phyloP scores from a whole-genome alignment of 139 green algal genomes.

The Choricystis sp. region DNA sequence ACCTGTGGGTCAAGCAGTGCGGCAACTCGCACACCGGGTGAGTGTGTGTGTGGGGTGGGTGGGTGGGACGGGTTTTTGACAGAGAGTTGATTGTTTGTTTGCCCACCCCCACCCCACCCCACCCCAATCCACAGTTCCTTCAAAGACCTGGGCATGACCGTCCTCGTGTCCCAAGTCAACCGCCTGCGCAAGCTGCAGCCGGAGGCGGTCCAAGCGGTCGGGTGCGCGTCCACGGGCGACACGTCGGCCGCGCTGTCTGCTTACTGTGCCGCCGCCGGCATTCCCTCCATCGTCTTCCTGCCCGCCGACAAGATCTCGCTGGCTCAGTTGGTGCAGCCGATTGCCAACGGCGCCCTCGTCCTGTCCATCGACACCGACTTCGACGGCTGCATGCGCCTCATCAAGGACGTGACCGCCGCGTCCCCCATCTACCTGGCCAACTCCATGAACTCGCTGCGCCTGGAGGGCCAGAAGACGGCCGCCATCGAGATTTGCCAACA shows the following conservation, averaged over 20 bases:
- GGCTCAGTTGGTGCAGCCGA: conserved; percentile 97
- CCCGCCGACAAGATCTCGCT: conserved; percentile 95
- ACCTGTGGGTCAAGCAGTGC: conserved; percentile 99
- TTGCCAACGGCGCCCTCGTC: conserved; percentile 96
- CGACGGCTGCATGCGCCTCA: conserved; percentile 98
- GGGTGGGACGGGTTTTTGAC: not conserved
- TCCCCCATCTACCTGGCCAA: conserved; percentile 99
- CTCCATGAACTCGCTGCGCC: conserved; percentile 92
- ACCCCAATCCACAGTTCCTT: too few relatives aligned
- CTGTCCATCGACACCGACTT: conserved; percentile 99
- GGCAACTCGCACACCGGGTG: conserved; percentile 91
- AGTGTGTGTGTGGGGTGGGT: too few relatives aligned
- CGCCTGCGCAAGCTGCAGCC: conserved; percentile 71
- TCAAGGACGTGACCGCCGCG: conserved; percentile 73
- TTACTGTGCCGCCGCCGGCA: conserved; percentile 86
- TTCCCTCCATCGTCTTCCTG: conserved; percentile 98
- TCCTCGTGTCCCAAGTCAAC: conserved; percentile 78
- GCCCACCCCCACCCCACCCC: too few relatives aligned
- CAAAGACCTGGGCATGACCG: conserved; percentile 99
- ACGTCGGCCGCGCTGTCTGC: conserved; percentile 91
- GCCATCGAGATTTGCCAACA: conserved; percentile 99
- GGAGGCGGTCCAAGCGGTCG: conserved; percentile 77
- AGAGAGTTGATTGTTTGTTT: too few relatives aligned
- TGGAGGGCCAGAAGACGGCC: conserved; percentile 99
- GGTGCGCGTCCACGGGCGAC: conserved; percentile 96